Evolutionary conservation across 2,329 filamentous ascomycete genomes (phyloP).

Genomic region (Sporothrix humicola): DNA sequence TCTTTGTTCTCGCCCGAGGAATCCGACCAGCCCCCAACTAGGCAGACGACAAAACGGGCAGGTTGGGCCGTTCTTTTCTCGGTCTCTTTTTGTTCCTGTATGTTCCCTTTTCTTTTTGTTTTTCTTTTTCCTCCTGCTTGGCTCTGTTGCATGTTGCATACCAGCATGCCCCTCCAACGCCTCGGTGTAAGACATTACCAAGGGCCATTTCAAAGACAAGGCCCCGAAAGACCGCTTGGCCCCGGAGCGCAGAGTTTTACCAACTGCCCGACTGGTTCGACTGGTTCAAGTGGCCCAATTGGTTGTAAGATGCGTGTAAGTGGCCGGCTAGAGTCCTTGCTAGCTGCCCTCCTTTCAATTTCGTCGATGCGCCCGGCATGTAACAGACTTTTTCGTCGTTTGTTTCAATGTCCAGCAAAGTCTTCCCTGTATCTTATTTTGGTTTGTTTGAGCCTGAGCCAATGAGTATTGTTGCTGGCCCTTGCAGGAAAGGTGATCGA

Average conservation of each 20-base stretch:
- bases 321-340: not conserved
- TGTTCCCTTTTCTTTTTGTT: too few species aligned
- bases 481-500: not conserved
- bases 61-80: not conserved
- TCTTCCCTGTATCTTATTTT: too few species aligned
- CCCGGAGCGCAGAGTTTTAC: not conserved
- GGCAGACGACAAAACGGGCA: constrained; percentile 3
- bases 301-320: too few species aligned
- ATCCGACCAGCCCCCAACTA: not conserved
- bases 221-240: not conserved
- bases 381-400: not conserved
- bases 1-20: constrained; percentile 13
- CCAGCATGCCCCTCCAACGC: not conserved
- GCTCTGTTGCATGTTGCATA: too few species aligned
- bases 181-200: constrained; percentile 19
- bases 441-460: not conserved
- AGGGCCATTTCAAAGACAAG: not conserved
- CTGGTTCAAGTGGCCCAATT: not conserved
- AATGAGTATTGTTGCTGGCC: not conserved
- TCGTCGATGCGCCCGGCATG: not conserved
- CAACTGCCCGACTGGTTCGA: not conserved
- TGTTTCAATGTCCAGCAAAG: too few species aligned
- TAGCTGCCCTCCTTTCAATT: constrained; percentile 8
- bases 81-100: too few species aligned
- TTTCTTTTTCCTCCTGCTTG: too few species aligned